These are phyloP conservation scores for Pseudogymnoascus sp. DNA, from an alignment of 2,329 filamentous ascomycete genomes.

Conservation along the genomic window DNA sequence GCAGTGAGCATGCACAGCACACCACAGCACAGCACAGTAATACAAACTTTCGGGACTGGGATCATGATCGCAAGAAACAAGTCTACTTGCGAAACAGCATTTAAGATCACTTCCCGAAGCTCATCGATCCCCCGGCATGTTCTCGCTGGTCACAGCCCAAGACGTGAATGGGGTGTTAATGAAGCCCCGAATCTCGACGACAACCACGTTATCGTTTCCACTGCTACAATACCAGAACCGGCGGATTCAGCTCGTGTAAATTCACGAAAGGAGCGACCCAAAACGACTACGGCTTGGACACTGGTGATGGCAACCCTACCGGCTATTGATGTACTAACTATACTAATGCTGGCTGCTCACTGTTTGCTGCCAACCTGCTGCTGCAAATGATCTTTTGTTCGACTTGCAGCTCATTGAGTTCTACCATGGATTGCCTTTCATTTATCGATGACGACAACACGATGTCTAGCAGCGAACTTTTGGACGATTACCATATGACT, in stretches of 20 bases:
- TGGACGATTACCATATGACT: conserved; percentile 49
- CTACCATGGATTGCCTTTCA: conserved; percentile 7
- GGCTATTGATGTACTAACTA: conserved; percentile 10
- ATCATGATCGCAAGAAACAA: not conserved
- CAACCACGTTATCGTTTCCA: not conserved
- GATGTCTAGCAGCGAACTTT: conserved; percentile 27
- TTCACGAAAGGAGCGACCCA: not conserved
- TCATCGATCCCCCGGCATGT: not conserved
- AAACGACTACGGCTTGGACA: not conserved
- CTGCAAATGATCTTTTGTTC: conserved; percentile 23
- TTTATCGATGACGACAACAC: conserved; percentile 13
- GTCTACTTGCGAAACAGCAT: not conserved
- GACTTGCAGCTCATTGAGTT: conserved; percentile 15
- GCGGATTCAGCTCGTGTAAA: not conserved
- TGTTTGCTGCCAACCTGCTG: conserved; percentile 44
- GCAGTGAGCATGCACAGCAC: conserved; percentile 41
- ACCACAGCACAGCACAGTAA: conserved; percentile 17
- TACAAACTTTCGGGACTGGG: not conserved
- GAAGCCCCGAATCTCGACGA: not conserved
- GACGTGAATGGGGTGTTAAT: not conserved
- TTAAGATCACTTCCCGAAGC: not conserved
- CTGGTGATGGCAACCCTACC: conserved; percentile 3
- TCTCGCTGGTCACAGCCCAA: not conserved
- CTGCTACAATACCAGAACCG: not conserved
- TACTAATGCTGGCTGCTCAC: conserved; percentile 51